Percentiles rank a stretch among this genome's conserved stretches.
phyloP scores from a whole-genome alignment of 2,329 filamentous ascomycete species.

The Penicillium sp. region DNA sequence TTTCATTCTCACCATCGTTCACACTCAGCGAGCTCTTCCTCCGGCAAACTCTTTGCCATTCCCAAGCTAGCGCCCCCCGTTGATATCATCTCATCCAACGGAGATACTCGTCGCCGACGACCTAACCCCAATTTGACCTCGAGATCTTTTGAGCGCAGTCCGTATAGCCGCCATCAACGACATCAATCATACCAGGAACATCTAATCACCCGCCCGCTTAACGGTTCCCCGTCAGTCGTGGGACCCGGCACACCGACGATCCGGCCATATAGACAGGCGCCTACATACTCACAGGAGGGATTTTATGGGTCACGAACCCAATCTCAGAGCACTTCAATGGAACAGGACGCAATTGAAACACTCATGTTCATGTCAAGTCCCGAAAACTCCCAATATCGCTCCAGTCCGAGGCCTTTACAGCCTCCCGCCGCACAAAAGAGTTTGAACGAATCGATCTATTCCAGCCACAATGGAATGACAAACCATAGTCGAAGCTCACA shows the following conservation, averaged over 20 bases:
- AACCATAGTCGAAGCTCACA: conserved; percentile 20
- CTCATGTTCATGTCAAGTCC: conserved; percentile 49
- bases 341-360: conserved; percentile 49
- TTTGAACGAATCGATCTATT: conserved; percentile 24
- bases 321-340: conserved; percentile 44
- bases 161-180: conserved; percentile 28
- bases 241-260: conserved; percentile 33
- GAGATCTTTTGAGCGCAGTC: conserved; percentile 15
- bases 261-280: conserved; percentile 18
- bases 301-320: conserved; percentile 31
- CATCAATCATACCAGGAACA: conserved; percentile 33
- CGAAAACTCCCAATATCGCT: conserved; percentile 43
- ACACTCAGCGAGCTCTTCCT: conserved; percentile 17
- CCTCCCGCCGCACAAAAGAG: conserved; percentile 21
- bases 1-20: conserved; percentile 12
- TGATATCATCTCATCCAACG: conserved; percentile 37
- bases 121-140: conserved; percentile 35
- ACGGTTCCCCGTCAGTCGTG: conserved; percentile 16
- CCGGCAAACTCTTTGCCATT: conserved; percentile 17
- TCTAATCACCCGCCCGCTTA: conserved; percentile 15
- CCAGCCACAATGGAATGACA: conserved; percentile 7
- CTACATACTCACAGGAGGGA: conserved; percentile 22
- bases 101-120: conserved; percentile 31
- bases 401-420: conserved; percentile 30
- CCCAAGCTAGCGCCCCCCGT: conserved; percentile 43